These are phyloP conservation scores for Musa balbisiana DNA, from an alignment of 202 grass and related monocot species.

Conservation along the genomic window DNA sequence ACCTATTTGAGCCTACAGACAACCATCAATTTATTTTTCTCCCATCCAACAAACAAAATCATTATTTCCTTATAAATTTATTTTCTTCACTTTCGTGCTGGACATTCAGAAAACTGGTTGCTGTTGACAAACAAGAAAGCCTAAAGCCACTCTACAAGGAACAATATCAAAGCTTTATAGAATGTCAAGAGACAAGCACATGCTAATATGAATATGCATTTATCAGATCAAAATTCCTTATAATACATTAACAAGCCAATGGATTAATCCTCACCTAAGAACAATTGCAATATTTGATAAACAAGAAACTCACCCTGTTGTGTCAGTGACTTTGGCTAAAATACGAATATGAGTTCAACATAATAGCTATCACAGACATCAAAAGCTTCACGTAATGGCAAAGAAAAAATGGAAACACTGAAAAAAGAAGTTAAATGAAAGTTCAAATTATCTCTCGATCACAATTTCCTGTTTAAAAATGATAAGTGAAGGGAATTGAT, in stretches of 20 bases:
- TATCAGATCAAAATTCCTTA: not conserved
- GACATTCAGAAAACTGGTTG: not conserved
- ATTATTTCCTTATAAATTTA: conserved; percentile 14
- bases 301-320: no score
- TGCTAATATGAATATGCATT: not conserved
- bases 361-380: no score
- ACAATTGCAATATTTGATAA: no score
- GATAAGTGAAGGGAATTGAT: no score
- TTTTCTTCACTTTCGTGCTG: not conserved
- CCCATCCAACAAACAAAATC: conserved; percentile 8
- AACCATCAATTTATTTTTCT: conserved; percentile 22
- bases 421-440: no score
- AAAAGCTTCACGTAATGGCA: no score
- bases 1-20: conserved; percentile 48
- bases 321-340: no score
- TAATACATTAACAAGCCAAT: not conserved
- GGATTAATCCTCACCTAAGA: not conserved
- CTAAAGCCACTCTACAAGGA: not conserved
- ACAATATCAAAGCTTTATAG: not conserved
- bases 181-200: not conserved
- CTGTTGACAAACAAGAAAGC: not conserved
- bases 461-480: no score
- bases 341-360: no score
- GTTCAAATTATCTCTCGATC: no score
- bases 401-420: no score